Evolutionary conservation across 768 basidiomycete genomes (phyloP), one percentile per base, ranked within the genome.

Genomic region (Mycena venus): DNA sequence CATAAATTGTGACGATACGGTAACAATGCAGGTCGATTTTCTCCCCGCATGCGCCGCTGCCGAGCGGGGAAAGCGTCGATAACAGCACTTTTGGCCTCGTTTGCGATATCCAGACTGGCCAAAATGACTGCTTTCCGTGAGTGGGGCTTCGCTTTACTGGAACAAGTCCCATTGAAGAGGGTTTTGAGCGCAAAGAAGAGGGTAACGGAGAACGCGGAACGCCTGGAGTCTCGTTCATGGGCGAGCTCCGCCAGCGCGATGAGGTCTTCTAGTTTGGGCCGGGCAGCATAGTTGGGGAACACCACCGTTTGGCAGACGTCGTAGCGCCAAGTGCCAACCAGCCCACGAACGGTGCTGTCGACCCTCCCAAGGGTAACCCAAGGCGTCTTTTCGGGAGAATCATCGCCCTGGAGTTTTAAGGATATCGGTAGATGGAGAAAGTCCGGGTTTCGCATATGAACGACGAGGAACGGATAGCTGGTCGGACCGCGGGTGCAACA

Each of bases 291-390:
- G n/a, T n/a, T n/a, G n/a, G n/a, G n/a, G n/a, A n/a, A n/a, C n/a
- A n/a, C n/a, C n/a, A 68, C 34, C 40, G 65, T 68, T 29, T 68
- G 42, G 67, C 29, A 59, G 29, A 68, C 55, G 42, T 68, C 67
- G 67, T 58, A 68, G 29, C 31, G 67, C 51, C 53, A 25, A 38
- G 67, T 47, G 42, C 56, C 67, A 29, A 47, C 67, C 12, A 68
- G 42, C 29, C n/a, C 21, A 12, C 42, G 40, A 12, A 32, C 42
- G 14, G 40, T 44, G 31, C 59, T 27, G 21, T n/a, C 2, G 40
- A 29, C 4, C n/a, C 17, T 8, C n/a, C 31, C 59, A 8, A 69
- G n/a, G 34, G 44, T 31, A 25, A 59, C 58, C 17, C 14, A 42
- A 10, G 21, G 42, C 15, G 12, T 17, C 4, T 27, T 59, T 56